A percentile compares a stretch with the other conserved stretches of the same genome.
Evolutionary conservation across 2,329 filamentous ascomycete species (phyloP).

Genomic region (Pezicula carpinea): DNA sequence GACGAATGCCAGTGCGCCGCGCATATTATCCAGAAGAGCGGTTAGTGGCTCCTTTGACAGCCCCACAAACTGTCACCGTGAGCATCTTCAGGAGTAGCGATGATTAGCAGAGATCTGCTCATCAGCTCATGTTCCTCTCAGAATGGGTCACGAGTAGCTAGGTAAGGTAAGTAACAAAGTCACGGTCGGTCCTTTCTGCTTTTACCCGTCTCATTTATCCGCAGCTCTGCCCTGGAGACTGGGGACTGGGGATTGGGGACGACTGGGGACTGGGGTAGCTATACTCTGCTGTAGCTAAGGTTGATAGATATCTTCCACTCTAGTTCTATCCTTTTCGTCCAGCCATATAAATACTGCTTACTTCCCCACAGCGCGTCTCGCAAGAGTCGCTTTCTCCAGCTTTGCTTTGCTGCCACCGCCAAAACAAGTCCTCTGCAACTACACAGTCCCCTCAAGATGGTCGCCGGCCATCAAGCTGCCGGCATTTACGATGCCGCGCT

Average conservation of each 20-base stretch:
- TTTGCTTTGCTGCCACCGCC: slow-evolving; percentile 1
- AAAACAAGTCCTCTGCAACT: not conserved
- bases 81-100: too few species aligned
- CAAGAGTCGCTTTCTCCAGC: not conserved
- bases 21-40: slow-evolving; percentile 6
- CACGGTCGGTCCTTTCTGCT: not conserved
- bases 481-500: slow-evolving; percentile 48
- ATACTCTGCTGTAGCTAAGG: too few species aligned
- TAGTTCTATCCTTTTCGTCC: too few species aligned
- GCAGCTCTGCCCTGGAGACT: slow-evolving; percentile 9
- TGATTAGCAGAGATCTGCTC: not conserved
- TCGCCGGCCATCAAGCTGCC: slow-evolving; percentile 24
- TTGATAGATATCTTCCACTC: too few species aligned
- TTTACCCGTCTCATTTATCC: slow-evolving; percentile 17
- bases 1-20: slow-evolving; percentile 5
- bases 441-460: slow-evolving; percentile 11
- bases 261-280: too few species aligned
- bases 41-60: too few species aligned
- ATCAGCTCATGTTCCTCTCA: not conserved
- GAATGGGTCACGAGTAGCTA: too few species aligned
- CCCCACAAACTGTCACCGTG: too few species aligned
- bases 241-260: too few species aligned
- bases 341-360: not conserved
- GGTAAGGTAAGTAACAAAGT: too few species aligned
- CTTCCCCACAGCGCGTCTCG: slow-evolving; percentile 9